These are phyloP conservation scores for Aeminium ludgeri DNA, from an alignment of 495 filamentous ascomycete genomes.

Conservation along the genomic window DNA sequence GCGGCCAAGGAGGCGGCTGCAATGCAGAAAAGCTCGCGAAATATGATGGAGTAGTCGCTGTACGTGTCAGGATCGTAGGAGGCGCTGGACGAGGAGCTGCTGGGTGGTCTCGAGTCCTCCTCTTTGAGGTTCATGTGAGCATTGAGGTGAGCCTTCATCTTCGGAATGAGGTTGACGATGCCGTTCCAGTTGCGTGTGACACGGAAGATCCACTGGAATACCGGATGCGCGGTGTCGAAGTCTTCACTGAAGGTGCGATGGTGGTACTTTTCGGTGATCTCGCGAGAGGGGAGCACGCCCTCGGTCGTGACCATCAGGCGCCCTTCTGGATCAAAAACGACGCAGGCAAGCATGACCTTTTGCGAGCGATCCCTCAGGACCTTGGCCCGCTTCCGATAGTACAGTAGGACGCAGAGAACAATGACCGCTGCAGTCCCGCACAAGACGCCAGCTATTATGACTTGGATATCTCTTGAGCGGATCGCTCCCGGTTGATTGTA, in stretches of 20 bases:
- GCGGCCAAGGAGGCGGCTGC: slow-evolving; percentile 58
- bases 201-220: slow-evolving; percentile 77
- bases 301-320: slow-evolving; percentile 64
- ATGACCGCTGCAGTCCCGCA: slow-evolving; percentile 32
- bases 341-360: slow-evolving; percentile 60
- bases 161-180: slow-evolving; percentile 47
- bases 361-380: slow-evolving; percentile 40
- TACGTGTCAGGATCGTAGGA: slow-evolving; percentile 9
- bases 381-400: slow-evolving; percentile 4
- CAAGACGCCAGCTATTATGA: slow-evolving; percentile 10
- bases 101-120: slow-evolving; percentile 1
- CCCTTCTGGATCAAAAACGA: slow-evolving; percentile 58
- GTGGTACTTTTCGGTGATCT: slow-evolving; percentile 64
- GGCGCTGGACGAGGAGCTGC: slow-evolving; percentile 10
- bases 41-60: slow-evolving; percentile 53
- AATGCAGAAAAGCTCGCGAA: slow-evolving; percentile 77
- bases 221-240: slow-evolving; percentile 58
- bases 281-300: slow-evolving; percentile 61
- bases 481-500: slow-evolving; percentile 14
- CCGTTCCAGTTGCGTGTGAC: slow-evolving; percentile 59
- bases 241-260: slow-evolving; percentile 60
- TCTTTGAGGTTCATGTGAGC: slow-evolving; percentile 8
- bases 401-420: slow-evolving; percentile 40
- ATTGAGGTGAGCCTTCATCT: slow-evolving; percentile 42
- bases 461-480: slow-evolving; percentile 30